These are phyloP conservation scores for Globisporangium lucens DNA, from an alignment of 352 stramenopile species.

Conservation along the genomic window DNA sequence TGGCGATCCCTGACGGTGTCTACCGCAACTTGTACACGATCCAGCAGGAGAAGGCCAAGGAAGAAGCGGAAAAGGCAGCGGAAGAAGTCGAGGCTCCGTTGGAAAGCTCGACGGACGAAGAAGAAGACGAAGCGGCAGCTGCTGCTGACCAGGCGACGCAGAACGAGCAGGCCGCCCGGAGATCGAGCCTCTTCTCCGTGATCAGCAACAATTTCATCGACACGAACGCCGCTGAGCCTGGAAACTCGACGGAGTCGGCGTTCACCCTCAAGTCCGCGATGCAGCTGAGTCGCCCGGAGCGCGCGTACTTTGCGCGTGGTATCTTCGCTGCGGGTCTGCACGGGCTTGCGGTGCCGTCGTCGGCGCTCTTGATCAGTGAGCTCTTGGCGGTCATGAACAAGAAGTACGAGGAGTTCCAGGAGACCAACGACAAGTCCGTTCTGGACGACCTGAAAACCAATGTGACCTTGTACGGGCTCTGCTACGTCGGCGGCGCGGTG, in stretches of 20 bases:
- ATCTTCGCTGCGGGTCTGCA: conserved; percentile 31
- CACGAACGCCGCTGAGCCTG: background rate
- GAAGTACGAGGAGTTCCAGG: conserved; percentile 27
- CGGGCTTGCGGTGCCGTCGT: conserved; percentile 28
- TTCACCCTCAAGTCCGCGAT: conserved; percentile 14
- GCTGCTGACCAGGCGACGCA: background rate
- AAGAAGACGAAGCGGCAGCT: background rate
- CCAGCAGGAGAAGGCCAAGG: conserved; percentile 21
- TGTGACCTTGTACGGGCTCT: conserved; percentile 27
- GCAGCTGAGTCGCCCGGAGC: conserved; percentile 30
- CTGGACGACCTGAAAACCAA: conserved; percentile 25
- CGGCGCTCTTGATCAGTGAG: conserved; percentile 28
- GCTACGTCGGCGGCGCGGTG: conserved; percentile 30
- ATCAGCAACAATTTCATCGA: background rate
- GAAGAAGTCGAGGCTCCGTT: conserved; percentile 19
- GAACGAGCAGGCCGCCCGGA: background rate
- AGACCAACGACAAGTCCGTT: conserved; percentile 17
- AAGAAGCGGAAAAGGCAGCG: background rate
- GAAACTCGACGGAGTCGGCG: background rate
- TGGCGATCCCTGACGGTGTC: conserved; percentile 51
- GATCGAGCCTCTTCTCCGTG: background rate
- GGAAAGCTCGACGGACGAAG: conserved; percentile 1
- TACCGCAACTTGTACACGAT: conserved; percentile 84
- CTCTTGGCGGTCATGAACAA: conserved; percentile 20
- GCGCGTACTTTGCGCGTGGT: conserved; percentile 26